Conservation (phyloP, 345 rosid genomes). For the Xanthoceras sorbifolium region DNA sequence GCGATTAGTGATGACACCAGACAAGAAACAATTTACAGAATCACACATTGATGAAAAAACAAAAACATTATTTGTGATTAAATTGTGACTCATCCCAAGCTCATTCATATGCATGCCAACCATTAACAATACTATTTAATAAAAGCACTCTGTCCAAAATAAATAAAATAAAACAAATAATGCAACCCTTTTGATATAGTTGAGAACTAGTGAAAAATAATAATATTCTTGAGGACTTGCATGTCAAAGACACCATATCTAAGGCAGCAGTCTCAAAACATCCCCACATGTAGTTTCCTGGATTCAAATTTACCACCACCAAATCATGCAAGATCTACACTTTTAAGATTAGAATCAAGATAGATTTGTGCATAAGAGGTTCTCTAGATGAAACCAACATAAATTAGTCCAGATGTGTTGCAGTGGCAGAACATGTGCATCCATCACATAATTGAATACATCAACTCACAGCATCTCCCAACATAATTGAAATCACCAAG, state of each 20-base stretch:
- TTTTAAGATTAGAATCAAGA: constrained; percentile 3
- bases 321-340: neutral
- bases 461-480: neutral
- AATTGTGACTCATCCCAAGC: constrained; percentile 5
- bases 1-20: neutral
- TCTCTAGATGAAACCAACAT: neutral
- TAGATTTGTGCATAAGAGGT: neutral
- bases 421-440: constrained; percentile 31
- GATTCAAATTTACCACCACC: neutral
- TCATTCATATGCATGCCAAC: constrained; percentile 10
- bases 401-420: constrained; percentile 21
- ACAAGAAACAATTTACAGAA: neutral
- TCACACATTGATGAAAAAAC: neutral
- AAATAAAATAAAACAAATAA: constrained; percentile 6
- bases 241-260: neutral
- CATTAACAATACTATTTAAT: neutral
- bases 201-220: neutral
- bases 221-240: neutral
- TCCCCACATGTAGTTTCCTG: neutral
- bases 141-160: constrained; percentile 10
- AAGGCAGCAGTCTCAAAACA: constrained; percentile 1
- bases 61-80: neutral
- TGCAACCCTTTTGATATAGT: neutral
- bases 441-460: neutral
- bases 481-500: constrained; percentile 21